These are phyloP conservation scores for Silybum marianum DNA, from an alignment of 129 eudicot genomes.

Conservation along the genomic window DNA sequence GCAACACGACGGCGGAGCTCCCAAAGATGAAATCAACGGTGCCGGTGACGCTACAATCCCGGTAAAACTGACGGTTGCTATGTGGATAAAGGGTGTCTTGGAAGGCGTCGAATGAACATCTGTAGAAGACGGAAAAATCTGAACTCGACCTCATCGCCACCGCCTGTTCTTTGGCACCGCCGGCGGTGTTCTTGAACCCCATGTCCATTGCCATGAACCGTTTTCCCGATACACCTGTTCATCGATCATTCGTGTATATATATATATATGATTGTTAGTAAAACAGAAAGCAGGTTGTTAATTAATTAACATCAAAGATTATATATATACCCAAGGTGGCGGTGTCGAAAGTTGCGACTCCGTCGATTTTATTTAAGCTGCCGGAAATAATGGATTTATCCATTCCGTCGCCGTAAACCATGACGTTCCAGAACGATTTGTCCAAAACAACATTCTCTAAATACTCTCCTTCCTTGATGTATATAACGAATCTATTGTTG, in stretches of 20 bases:
- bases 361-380: constrained; percentile 55
- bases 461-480: constrained; percentile 68
- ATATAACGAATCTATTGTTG: constrained; percentile 51
- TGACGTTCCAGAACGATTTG: constrained; percentile 57
- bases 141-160: constrained; percentile 77
- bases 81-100: constrained; percentile 82
- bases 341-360: constrained; percentile 59
- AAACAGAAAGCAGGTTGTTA: background rate
- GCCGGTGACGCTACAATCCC: constrained; percentile 62
- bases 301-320: too few species aligned
- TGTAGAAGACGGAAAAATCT: constrained; percentile 55
- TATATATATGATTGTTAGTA: background rate
- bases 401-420: constrained; percentile 81
- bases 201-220: constrained; percentile 69
- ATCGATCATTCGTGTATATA: too few species aligned
- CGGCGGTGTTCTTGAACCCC: constrained; percentile 71
- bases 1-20: constrained; percentile 63
- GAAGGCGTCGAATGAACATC: constrained; percentile 57
- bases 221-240: constrained; percentile 46
- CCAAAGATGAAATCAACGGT: constrained; percentile 86
- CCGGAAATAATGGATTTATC: constrained; percentile 54
- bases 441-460: constrained; percentile 51
- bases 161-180: constrained; percentile 68
- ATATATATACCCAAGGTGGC: constrained; percentile 61
- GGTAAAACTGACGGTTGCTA: constrained; percentile 74